Evolutionary conservation across 2,329 filamentous ascomycete species (phyloP).

Genomic region (Paraphoma chrysanthemicola): DNA sequence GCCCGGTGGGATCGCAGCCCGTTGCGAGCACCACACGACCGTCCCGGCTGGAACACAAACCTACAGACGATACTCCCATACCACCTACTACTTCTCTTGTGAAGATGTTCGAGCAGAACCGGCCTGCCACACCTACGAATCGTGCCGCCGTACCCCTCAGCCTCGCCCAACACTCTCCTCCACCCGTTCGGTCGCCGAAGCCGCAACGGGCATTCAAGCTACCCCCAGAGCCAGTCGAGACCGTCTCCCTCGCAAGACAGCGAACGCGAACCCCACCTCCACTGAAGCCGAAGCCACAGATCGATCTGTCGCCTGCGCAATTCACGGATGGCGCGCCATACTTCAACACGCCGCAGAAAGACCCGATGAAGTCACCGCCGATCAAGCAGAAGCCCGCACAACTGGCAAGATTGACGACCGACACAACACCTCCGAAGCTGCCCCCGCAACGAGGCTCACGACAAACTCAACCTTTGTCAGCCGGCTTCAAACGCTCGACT

Average conservation of each 20-base stretch:
- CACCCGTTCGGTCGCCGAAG: constrained; percentile 52
- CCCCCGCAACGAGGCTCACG: constrained; percentile 22
- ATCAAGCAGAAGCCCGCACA: constrained; percentile 35
- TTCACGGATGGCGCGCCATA: constrained; percentile 21
- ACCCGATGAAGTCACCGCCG: constrained; percentile 31
- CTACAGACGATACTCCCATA: constrained; percentile 65
- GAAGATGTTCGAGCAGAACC: constrained; percentile 69
- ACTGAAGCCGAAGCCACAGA: constrained; percentile 41
- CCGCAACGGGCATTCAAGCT: constrained; percentile 44
- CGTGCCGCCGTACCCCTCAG: constrained; percentile 20
- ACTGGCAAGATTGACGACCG: constrained; percentile 26
- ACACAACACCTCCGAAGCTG: constrained; percentile 19
- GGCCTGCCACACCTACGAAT: constrained; percentile 26
- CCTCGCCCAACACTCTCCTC: constrained; percentile 29
- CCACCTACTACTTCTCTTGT: constrained; percentile 70
- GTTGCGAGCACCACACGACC: constrained; percentile 11
- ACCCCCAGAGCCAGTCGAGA: constrained; percentile 34
- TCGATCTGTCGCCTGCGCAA: constrained; percentile 18
- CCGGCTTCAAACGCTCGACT: constrained; percentile 28
- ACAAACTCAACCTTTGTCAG: constrained; percentile 27
- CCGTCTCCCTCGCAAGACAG: constrained; percentile 21
- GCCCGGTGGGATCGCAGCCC: constrained; percentile 18
- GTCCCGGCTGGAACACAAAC: constrained; percentile 26
- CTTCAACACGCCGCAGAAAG: constrained; percentile 27
- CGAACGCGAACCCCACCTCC: constrained; percentile 33